Evolutionary conservation across 2,329 filamentous ascomycete species (phyloP), one percentile per base, ranked within the genome.

Genomic region (Aspergillus tubingensis): DNA sequence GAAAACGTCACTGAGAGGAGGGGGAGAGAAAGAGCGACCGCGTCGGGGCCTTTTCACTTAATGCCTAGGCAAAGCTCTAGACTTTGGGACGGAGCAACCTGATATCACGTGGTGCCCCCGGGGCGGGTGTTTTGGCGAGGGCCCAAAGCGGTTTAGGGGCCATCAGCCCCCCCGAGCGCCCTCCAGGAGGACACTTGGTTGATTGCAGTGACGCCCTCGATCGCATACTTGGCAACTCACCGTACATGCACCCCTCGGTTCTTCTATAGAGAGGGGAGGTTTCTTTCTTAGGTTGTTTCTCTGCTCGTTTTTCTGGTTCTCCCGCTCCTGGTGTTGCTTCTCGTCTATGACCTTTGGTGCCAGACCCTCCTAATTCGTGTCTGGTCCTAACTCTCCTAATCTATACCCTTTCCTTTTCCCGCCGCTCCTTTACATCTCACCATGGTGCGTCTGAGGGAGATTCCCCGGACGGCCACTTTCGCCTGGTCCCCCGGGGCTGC

Each of bases 361-460:
- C 55, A 47, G 57, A 57, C 50, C 55, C 41, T 53, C 44, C 43
- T 58, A 59, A 57, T 55, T 36, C 52, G 43, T 63, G 63, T 59
- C 59, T 65, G 53, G 58, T 65, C 61, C 53, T 30, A 30, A 30
- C 27, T 58, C 65, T 56, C 63, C 61, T 62, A 55, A 69, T 62
- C 62, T 68, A 67, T 66, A 67, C 61, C 57, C 64, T 54, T 62
- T 61, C 56, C 63, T 59, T 57, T 59, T 64, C 54, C 43, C 59
- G 55, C 62, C 61, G 60, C 65, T 62, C 60, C 54, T 62, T 60
- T 63, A 50, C 57, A 64, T 65, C 59, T 71, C 76, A 80, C 70
- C 78, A 99, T 99, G 95, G 94, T 97, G 80, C 91, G 92, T 81
- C 85, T 98, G 79, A 88, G 94, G 84, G 93, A 98, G 83, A 96